Conservation (phyloP, 2,329 filamentous ascomycete species). For the Aspergillus novoparasiticus region DNA sequence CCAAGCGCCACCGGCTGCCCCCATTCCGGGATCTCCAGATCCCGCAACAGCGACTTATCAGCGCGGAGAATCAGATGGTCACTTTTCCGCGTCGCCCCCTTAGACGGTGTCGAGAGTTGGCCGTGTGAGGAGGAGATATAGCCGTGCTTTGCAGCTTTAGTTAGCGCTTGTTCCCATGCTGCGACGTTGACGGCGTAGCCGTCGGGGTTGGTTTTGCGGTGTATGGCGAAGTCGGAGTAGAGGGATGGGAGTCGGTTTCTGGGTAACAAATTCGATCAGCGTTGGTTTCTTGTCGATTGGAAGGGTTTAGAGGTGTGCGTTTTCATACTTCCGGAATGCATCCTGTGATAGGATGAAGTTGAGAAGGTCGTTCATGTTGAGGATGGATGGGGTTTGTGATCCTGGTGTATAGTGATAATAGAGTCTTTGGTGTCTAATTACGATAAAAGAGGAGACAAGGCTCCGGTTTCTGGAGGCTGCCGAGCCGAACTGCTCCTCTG, state of each 20-base stretch:
- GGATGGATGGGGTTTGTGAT: background rate
- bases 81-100: slow-evolving; percentile 27
- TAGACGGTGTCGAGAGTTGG: slow-evolving; percentile 14
- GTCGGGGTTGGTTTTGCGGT: slow-evolving; percentile 77
- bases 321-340: slow-evolving; percentile 58
- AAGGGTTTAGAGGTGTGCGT: slow-evolving; percentile 28
- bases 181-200: slow-evolving; percentile 78
- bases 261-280: background rate
- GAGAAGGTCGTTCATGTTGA: slow-evolving; percentile 61
- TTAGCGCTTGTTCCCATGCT: slow-evolving; percentile 76
- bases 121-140: slow-evolving; percentile 49
- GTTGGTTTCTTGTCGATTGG: background rate
- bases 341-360: slow-evolving; percentile 64
- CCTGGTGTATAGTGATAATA: background rate
- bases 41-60: slow-evolving; percentile 66
- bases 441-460: background rate
- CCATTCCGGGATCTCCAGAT: slow-evolving; percentile 74
- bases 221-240: slow-evolving; percentile 81
- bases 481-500: background rate
- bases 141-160: slow-evolving; percentile 68
- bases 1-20: slow-evolving; percentile 81
- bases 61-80: slow-evolving; percentile 56
- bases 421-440: background rate
- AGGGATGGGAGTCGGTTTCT: slow-evolving; percentile 80
- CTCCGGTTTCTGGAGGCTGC: background rate